These are phyloP conservation scores for Pistacia vera DNA, from an alignment of 345 rosid genomes.

Conservation along the genomic window DNA sequence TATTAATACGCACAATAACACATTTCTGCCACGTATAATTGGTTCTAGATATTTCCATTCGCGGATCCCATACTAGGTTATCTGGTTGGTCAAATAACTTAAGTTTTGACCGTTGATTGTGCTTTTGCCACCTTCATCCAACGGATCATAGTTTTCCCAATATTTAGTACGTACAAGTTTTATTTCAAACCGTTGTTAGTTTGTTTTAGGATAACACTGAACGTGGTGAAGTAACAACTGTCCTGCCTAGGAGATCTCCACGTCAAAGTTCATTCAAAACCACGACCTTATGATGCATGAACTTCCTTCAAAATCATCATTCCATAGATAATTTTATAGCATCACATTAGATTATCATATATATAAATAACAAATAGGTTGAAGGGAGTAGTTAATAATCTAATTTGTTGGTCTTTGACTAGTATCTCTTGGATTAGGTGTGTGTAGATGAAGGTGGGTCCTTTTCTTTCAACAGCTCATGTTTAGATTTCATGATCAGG, in stretches of 20 bases:
- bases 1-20: slow-evolving; percentile 9
- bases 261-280: slow-evolving; percentile 23
- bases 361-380: too few species aligned
- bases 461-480: slow-evolving; percentile 16
- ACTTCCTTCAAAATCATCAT: not conserved
- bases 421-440: slow-evolving; percentile 43
- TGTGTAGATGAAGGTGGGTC: slow-evolving; percentile 33
- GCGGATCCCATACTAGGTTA: slow-evolving; percentile 1
- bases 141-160: not conserved
- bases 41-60: slow-evolving; percentile 23
- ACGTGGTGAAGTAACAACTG: slow-evolving; percentile 1
- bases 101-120: slow-evolving; percentile 1
- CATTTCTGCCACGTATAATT: too few species aligned
- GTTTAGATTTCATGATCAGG: slow-evolving; percentile 6
- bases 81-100: slow-evolving; percentile 1
- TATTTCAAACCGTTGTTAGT: not conserved
- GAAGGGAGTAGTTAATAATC: too few species aligned
- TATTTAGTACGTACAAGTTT: slow-evolving; percentile 11
- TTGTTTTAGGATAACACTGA: not conserved
- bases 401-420: slow-evolving; percentile 40
- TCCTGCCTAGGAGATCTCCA: slow-evolving; percentile 12
- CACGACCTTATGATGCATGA: slow-evolving; percentile 9
- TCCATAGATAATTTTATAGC: too few species aligned
- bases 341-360: too few species aligned
- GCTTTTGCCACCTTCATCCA: not conserved